These are phyloP conservation scores for Lagerstroemia fauriei DNA, from an alignment of 441 rosid genomes.

Conservation along the genomic window DNA sequence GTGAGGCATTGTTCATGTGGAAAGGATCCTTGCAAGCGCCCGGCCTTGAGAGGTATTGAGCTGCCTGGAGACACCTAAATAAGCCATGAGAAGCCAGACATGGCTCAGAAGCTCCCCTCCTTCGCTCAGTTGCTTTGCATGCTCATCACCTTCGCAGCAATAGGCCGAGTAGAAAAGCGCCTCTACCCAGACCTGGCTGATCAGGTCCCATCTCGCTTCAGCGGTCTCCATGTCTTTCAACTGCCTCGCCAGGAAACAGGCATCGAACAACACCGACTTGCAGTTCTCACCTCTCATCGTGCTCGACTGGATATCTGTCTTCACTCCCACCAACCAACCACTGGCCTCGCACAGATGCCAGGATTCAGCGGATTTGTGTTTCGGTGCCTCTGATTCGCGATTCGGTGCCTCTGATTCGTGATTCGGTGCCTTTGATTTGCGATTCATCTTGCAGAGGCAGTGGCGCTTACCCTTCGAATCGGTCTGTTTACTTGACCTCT, in stretches of 20 bases:
- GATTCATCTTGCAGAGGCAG: not conserved
- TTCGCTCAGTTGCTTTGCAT: slow-evolving; percentile 37
- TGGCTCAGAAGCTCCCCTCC: slow-evolving; percentile 45
- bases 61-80: slow-evolving; percentile 39
- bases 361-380: not conserved
- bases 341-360: no score
- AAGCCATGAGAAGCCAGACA: slow-evolving; percentile 44
- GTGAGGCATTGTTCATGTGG: no score
- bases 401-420: no score
- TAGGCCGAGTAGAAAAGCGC: slow-evolving; percentile 35
- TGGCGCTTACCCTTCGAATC: not conserved
- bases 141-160: slow-evolving; percentile 32
- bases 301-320: not conserved
- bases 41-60: slow-evolving; percentile 37
- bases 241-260: slow-evolving; percentile 21
- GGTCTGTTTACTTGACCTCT: not conserved
- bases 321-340: not conserved
- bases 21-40: slow-evolving; percentile 8
- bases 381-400: no score
- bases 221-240: slow-evolving; percentile 1
- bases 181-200: slow-evolving; percentile 38
- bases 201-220: slow-evolving; percentile 27
- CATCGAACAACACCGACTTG: slow-evolving; percentile 32
- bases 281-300: not conserved
- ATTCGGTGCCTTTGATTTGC: no score